Base-by-base conservation (phyloP, 2,329 filamentous ascomycete genomes). In the Penicillium psychrosexuale region DNA sequence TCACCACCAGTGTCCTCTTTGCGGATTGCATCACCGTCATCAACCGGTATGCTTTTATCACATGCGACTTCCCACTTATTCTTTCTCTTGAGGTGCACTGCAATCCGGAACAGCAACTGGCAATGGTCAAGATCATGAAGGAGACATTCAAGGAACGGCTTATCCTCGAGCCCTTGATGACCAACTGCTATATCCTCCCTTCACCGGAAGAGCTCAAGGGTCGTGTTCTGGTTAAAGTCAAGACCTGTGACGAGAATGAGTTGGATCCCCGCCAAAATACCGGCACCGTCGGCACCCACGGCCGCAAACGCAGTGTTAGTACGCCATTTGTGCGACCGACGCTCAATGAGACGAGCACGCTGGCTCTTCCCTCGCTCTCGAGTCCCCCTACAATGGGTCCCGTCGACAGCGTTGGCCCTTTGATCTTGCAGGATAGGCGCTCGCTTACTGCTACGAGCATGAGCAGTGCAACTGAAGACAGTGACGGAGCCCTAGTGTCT, bases 31-130 rank as follows among this genome's bases (percentile, higher is more conserved):
- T 99, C 76, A 88, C 87, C 27, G 91, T 92, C 47, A 94, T 99
- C 72, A 90, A 92, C 73, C 92, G 93, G 70, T 97, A 97, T 70
- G 94, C 94, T 2, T 99, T 99, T 68, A 81, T 86, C 61, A 87
- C 88, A 53, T 91, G 90, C n/a, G 84, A 83, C 22, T 97, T 92
- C 64, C 94, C 94, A 0, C 80, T 99, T 15, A 96, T 94, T 78
- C 86, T 99, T 59, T 97, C 94, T 0, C 86, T 99, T 13, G 94
- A 99, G 72, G 92, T 97, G 4, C 94, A 97, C 70, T 97, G 94
- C 81, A 89, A 84, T 63, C 77, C 86, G 2, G 79, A 85, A 12
- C 94, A 97, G 70, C 94, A 99, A 72, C 80, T 84, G 19, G 82
- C 84, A 42, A 97, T 99, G 94, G 89, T 91, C 22, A 85, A 88